Conservation (phyloP, 163 green algal genomes). For the Scenedesmus sp. region DNA sequence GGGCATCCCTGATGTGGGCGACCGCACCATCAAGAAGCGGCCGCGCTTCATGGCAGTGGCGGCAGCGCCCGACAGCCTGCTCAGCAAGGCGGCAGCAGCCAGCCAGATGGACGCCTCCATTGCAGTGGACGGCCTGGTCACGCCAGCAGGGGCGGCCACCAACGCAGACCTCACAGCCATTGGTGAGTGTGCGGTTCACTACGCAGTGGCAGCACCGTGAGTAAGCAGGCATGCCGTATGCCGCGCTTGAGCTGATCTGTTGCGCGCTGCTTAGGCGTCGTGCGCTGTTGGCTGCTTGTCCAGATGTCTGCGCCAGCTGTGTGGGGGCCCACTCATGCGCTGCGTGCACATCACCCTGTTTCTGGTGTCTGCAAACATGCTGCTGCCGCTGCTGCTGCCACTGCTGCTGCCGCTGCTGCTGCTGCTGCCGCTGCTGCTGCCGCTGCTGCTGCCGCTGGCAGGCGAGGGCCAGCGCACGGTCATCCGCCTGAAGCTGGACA, state of each 20-base stretch:
- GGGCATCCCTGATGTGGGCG: conserved; percentile 96
- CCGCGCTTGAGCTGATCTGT: no score
- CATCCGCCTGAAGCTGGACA: conserved; percentile 96
- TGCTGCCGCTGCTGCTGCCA: conserved; percentile 4
- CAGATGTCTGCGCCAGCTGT: no score
- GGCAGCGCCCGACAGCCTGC: conserved; percentile 89
- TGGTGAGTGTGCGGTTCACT: conserved; percentile 64
- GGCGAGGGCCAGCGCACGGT: conserved; percentile 82
- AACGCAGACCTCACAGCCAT: conserved; percentile 94
- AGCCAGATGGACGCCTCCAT: neutral
- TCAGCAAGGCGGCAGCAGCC: conserved; percentile 73
- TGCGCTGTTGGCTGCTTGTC: neutral
- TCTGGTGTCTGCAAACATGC: neutral
- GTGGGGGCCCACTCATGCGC: neutral
- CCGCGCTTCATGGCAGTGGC: conserved; percentile 82
- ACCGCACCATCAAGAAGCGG: conserved; percentile 97
- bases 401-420: neutral
- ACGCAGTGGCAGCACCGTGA: neutral
- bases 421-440: neutral
- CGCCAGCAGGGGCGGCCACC: conserved; percentile 66
- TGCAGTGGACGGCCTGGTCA: conserved; percentile 66
- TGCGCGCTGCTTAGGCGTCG: neutral
- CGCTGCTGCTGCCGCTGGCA: conserved; percentile 15
- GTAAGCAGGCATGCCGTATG: neutral
- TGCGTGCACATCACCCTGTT: no score